These are phyloP conservation scores for Porcisia deanei DNA, from an alignment of 208 protist species.

Conservation along the genomic window DNA sequence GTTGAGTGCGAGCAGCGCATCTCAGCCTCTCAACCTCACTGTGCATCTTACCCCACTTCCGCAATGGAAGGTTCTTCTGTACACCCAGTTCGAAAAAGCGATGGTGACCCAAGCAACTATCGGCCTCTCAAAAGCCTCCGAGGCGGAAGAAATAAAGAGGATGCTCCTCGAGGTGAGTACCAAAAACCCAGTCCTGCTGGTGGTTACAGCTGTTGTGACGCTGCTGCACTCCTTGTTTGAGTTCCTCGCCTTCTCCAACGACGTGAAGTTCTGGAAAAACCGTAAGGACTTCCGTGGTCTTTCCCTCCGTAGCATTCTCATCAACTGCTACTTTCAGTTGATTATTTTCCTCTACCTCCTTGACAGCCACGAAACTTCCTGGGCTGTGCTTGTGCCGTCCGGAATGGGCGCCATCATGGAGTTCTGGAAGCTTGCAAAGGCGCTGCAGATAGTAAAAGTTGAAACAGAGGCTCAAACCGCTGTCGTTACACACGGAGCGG, in stretches of 20 bases:
- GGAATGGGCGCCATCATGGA: conserved; percentile 93
- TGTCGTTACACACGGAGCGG: not conserved
- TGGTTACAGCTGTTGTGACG: conserved; percentile 93
- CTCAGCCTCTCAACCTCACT: conserved; percentile 47
- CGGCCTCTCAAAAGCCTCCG: conserved; percentile 57
- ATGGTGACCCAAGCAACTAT: conserved; percentile 71
- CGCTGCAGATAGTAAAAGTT: conserved; percentile 31
- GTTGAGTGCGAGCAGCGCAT: conserved; percentile 75
- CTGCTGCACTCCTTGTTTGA: conserved; percentile 98
- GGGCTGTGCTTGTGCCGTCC: conserved; percentile 91
- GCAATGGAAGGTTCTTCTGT: conserved; percentile 74
- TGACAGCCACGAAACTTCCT: conserved; percentile 94
- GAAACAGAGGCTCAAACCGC: not conserved
- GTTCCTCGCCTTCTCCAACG: conserved; percentile 99
- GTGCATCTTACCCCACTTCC: conserved; percentile 49
- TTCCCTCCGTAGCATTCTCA: conserved; percentile 94
- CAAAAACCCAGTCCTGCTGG: conserved; percentile 95
- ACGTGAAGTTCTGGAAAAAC: conserved; percentile 86
- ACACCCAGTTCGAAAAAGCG: conserved; percentile 81
- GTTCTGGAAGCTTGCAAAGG: conserved; percentile 97
- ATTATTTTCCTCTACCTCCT: conserved; percentile 99
- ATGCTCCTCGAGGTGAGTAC: conserved; percentile 93
- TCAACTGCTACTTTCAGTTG: conserved; percentile 93
- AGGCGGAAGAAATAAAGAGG: conserved; percentile 83
- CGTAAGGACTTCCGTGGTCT: conserved; percentile 96